Conservation (phyloP, 768 basidiomycete genomes). For the Calocybe cyanea region DNA sequence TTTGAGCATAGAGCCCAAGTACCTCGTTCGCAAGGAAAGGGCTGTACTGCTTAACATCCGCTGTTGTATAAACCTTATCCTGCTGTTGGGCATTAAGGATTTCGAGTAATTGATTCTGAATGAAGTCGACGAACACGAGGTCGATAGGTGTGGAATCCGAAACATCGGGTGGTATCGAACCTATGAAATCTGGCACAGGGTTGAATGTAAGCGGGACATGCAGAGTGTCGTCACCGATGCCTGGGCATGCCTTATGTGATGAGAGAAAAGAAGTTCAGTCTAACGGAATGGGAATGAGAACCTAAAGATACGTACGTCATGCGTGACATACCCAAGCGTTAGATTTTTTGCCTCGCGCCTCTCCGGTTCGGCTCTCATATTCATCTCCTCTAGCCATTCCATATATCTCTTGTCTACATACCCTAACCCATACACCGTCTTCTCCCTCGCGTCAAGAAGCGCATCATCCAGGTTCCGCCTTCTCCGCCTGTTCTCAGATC, state of each 20-base stretch:
- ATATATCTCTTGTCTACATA: slow-evolving; percentile 9
- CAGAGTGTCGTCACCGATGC: slow-evolving; percentile 67
- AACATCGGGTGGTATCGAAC: slow-evolving; percentile 49
- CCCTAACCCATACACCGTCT: slow-evolving; percentile 31
- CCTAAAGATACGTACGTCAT: slow-evolving; percentile 5
- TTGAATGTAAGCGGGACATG: slow-evolving; percentile 62
- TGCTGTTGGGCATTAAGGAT: slow-evolving; percentile 57
- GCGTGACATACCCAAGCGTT: slow-evolving; percentile 77
- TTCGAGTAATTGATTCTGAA: slow-evolving; percentile 44
- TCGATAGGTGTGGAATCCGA: slow-evolving; percentile 54
- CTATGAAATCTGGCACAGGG: slow-evolving; percentile 53
- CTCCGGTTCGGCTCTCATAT: slow-evolving; percentile 30
- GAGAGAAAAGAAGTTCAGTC: background rate
- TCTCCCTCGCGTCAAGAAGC: slow-evolving; percentile 29
- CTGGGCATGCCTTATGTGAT: slow-evolving; percentile 55
- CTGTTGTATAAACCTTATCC: slow-evolving; percentile 41
- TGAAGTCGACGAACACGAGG: slow-evolving; percentile 74
- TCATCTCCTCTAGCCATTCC: slow-evolving; percentile 60
- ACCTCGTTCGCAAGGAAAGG: slow-evolving; percentile 45
- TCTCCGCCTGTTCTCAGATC: slow-evolving; percentile 31
- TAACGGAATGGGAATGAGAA: slow-evolving; percentile 42
- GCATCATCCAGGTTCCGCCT: slow-evolving; percentile 25
- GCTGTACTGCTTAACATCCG: slow-evolving; percentile 43
- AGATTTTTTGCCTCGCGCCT: slow-evolving; percentile 43
- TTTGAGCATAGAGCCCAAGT: slow-evolving; percentile 55